Percentiles rank a stretch among this genome's conserved stretches.
Conservation (phyloP, 106 monocot genomes). For the Phalaenopsis equestris region DNA sequence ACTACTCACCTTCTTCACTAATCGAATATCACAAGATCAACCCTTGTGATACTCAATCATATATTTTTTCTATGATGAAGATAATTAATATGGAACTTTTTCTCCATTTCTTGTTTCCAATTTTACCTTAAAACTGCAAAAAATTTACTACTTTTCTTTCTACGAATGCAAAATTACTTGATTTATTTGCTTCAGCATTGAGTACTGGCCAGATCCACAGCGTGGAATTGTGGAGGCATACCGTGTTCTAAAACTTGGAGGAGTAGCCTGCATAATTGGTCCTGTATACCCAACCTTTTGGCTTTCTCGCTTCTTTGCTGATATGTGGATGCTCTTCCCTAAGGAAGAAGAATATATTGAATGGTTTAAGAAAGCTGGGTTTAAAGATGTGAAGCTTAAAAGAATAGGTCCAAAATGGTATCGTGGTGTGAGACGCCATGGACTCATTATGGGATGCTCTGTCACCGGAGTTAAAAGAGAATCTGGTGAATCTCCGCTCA, state of each 20-base stretch:
- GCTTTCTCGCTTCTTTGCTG: slow-evolving; percentile 90
- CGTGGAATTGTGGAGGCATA: slow-evolving; percentile 90
- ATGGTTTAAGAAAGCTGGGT: slow-evolving; percentile 92
- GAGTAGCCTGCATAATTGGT: slow-evolving; percentile 78
- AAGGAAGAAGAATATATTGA: slow-evolving; percentile 95
- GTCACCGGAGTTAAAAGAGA: slow-evolving; percentile 81
- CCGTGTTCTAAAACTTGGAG: slow-evolving; percentile 70
- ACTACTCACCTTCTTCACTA: neutral
- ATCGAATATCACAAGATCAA: neutral
- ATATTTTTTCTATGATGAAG: neutral
- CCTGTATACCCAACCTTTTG: slow-evolving; percentile 97
- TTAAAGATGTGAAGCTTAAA: slow-evolving; percentile 77
- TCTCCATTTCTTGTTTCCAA: neutral
- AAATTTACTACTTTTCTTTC: neutral
- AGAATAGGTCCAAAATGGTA: slow-evolving; percentile 97
- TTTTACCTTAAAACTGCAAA: neutral
- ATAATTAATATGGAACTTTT: neutral
- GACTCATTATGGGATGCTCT: slow-evolving; percentile 94
- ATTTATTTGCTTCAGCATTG: slow-evolving; percentile 43
- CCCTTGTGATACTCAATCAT: neutral
- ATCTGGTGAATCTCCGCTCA: slow-evolving; percentile 78
- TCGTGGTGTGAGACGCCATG: slow-evolving; percentile 84
- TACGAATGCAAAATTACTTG: neutral
- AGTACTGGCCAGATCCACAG: slow-evolving; percentile 97
- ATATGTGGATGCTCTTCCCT: slow-evolving; percentile 96